Conservation (phyloP, 495 filamentous ascomycete genomes). For the Chaetomidium leptoderma region DNA sequence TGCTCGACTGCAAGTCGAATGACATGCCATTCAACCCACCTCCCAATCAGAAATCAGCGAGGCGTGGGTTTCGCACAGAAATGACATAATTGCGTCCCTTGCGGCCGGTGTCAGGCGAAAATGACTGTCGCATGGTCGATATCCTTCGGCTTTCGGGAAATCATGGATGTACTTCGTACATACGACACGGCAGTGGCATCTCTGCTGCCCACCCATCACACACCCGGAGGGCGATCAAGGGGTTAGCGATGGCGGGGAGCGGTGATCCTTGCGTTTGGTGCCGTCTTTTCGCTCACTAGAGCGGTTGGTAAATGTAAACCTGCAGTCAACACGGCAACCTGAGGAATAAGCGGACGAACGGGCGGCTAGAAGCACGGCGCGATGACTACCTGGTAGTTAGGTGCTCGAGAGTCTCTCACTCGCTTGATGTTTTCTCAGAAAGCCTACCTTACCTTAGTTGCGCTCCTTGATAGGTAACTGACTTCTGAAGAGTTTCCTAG, state of each 20-base stretch:
- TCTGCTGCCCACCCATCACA: background rate
- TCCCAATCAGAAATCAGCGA: constrained; percentile 11
- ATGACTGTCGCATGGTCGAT: background rate
- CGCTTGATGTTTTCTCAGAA: too few relatives aligned
- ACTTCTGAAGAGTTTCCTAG: background rate
- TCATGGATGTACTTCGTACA: background rate
- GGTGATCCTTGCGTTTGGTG: background rate
- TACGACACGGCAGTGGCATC: background rate
- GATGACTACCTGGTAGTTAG: too few relatives aligned
- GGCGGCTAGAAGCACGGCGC: background rate
- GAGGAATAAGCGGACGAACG: background rate
- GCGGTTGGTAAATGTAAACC: constrained; percentile 4
- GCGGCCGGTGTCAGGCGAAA: background rate
- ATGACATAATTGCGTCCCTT: constrained; percentile 20
- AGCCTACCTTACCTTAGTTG: too few relatives aligned
- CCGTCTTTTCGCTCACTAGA: background rate
- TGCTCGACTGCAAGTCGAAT: constrained; percentile 6
- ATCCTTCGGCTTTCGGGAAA: constrained; percentile 3
- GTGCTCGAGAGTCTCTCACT: too few relatives aligned
- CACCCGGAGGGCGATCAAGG: background rate
- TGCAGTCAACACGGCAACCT: background rate
- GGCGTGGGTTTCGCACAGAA: background rate
- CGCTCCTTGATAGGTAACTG: too few relatives aligned
- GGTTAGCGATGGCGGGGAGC: background rate
- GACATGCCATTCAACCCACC: constrained; percentile 7